phyloP scores from a whole-genome alignment of 768 basidiomycete genomes.

The Rubroboletus pulcherrimus region DNA sequence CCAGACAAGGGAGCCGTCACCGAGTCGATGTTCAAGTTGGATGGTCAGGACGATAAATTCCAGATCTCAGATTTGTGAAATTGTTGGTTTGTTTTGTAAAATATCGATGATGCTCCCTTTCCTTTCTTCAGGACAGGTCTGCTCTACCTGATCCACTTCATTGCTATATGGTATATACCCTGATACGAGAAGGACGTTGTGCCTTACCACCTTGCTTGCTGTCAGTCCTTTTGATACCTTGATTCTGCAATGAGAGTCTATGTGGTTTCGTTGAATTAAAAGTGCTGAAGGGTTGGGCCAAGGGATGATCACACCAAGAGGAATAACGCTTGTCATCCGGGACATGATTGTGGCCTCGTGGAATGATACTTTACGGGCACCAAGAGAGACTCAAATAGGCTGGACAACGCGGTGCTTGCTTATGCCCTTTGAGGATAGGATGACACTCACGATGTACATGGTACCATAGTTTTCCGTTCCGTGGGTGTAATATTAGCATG shows the following conservation, averaged over 20 bases:
- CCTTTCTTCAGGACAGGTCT: background rate
- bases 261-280: background rate
- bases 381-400: background rate
- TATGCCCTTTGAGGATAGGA: background rate
- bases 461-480: too few species aligned
- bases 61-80: background rate
- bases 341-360: background rate
- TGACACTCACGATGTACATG: background rate
- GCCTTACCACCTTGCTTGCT: background rate
- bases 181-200: background rate
- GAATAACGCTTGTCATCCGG: background rate
- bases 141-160: background rate
- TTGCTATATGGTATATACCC: background rate
- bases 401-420: background rate
- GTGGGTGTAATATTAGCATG: background rate
- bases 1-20: background rate
- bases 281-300: background rate
- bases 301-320: background rate
- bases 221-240: background rate
- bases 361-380: background rate
- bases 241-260: background rate
- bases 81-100: background rate
- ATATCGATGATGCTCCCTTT: background rate
- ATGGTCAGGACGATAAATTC: background rate
- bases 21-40: background rate